A percentile compares a stretch with the other conserved stretches of the same genome.
phyloP scores from a whole-genome alignment of 2,329 filamentous ascomycete species.

The Sporothrix euskadiensis region DNA sequence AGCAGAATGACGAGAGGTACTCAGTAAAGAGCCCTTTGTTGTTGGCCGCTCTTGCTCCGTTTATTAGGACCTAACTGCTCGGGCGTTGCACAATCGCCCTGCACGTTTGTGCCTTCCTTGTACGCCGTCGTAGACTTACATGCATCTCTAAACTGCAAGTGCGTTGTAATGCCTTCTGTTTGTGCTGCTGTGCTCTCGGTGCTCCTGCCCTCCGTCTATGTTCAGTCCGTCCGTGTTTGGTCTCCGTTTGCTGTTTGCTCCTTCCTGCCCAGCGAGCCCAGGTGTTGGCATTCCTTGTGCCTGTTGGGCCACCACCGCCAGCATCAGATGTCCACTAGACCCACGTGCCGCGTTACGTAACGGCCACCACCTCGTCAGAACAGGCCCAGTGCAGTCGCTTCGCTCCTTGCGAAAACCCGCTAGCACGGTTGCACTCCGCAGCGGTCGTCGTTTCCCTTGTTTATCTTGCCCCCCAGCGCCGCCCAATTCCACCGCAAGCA shows the following conservation, averaged over 20 bases:
- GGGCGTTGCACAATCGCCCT: background rate
- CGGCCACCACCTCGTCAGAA: background rate
- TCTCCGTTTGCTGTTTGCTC: constrained; percentile 2
- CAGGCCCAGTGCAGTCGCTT: background rate
- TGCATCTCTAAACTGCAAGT: background rate
- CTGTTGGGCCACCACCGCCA: background rate
- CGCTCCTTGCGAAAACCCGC: background rate
- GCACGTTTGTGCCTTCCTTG: constrained; percentile 7
- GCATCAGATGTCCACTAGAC: constrained; percentile 20
- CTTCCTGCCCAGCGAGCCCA: constrained; percentile 3
- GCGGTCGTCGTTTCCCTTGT: constrained; percentile 12
- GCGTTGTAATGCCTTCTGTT: background rate
- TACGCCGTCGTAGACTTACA: background rate
- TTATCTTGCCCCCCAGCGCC: constrained; percentile 16
- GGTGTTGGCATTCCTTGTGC: constrained; percentile 9
- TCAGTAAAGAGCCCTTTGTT: background rate
- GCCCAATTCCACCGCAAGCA: constrained; percentile 19
- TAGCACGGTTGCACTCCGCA: constrained; percentile 4
- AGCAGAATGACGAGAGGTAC: background rate
- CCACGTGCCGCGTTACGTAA: constrained; percentile 27
- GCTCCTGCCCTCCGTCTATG: background rate
- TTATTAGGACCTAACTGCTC: background rate
- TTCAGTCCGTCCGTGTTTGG: background rate
- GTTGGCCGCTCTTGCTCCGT: background rate
- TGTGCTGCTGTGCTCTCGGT: background rate